Conservation (phyloP, 805 yeast species). For the Ogataea nitratoaversa region DNA sequence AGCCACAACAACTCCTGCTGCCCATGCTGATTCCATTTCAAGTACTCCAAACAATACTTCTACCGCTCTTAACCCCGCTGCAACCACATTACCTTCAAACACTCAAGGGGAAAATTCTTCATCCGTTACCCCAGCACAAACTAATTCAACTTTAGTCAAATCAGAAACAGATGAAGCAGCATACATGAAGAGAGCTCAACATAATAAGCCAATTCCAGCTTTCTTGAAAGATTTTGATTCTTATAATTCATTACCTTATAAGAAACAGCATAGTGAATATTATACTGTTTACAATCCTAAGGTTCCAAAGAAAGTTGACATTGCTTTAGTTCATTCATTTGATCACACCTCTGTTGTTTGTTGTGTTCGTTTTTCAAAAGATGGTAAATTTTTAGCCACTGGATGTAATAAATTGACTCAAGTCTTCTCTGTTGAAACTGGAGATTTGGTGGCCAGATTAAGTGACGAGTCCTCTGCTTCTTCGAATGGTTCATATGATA, state of each 20-base stretch:
- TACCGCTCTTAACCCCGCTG: constrained; percentile 10
- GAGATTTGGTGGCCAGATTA: constrained; percentile 81
- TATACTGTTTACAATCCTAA: constrained; percentile 89
- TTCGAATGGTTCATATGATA: constrained; percentile 43
- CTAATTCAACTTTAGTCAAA: constrained; percentile 13
- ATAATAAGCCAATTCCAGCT: constrained; percentile 76
- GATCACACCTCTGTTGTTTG: constrained; percentile 95
- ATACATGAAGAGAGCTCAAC: constrained; percentile 41
- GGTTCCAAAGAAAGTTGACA: constrained; percentile 70
- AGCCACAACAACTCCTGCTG: constrained; percentile 16
- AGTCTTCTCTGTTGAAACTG: constrained; percentile 88
- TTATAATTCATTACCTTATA: constrained; percentile 67
- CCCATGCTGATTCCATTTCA: constrained; percentile 9
- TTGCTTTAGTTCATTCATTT: constrained; percentile 82
- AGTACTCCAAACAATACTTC: too few relatives aligned
- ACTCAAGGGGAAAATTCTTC: constrained; percentile 8
- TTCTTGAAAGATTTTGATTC: constrained; percentile 78
- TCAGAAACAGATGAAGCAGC: constrained; percentile 34
- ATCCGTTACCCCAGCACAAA: constrained; percentile 25
- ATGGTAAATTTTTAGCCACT: constrained; percentile 90
- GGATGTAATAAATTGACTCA: constrained; percentile 97
- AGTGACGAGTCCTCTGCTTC: constrained; percentile 68
- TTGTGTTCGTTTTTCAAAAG: constrained; percentile 88
- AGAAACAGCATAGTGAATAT: constrained; percentile 80
- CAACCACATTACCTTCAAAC: constrained; percentile 4